Conservation (phyloP, 2,329 filamentous ascomycete species). For the Lomentospora prolificans region DNA sequence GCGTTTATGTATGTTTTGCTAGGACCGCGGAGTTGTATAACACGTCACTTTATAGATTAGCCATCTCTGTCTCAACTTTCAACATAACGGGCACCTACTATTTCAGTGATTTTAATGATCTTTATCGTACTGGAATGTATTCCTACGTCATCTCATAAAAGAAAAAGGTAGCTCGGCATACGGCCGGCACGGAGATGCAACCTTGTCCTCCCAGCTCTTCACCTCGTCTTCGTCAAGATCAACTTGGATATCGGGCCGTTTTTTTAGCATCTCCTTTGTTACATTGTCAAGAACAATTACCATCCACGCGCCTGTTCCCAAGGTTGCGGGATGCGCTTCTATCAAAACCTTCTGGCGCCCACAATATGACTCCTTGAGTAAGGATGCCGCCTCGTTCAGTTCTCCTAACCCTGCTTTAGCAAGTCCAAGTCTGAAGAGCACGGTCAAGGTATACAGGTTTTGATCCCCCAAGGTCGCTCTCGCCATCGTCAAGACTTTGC, state of each 20-base stretch:
- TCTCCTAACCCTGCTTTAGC: background rate
- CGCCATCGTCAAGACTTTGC: slow-evolving; percentile 15
- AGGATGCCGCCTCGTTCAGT: background rate
- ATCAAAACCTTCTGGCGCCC: background rate
- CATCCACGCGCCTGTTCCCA: background rate
- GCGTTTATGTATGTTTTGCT: no score
- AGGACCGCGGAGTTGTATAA: no score
- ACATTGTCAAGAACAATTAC: background rate
- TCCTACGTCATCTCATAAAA: background rate
- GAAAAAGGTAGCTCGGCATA: background rate
- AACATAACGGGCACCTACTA: no score
- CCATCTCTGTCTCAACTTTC: no score
- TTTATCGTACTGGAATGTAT: no score
- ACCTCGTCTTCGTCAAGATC: background rate
- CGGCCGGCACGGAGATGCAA: background rate
- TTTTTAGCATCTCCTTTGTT: background rate
- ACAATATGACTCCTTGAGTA: background rate
- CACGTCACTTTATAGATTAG: no score
- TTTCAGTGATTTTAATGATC: no score
- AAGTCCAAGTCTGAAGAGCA: background rate
- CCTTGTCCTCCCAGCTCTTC: background rate
- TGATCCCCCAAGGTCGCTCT: background rate
- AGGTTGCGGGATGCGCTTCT: background rate
- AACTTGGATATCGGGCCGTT: background rate
- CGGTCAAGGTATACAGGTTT: background rate